A percentile compares a stretch with the other conserved stretches of the same genome.
Evolutionary conservation across 352 stramenopile genomes (phyloP).

Genomic region (Pythium phragmiticola): DNA sequence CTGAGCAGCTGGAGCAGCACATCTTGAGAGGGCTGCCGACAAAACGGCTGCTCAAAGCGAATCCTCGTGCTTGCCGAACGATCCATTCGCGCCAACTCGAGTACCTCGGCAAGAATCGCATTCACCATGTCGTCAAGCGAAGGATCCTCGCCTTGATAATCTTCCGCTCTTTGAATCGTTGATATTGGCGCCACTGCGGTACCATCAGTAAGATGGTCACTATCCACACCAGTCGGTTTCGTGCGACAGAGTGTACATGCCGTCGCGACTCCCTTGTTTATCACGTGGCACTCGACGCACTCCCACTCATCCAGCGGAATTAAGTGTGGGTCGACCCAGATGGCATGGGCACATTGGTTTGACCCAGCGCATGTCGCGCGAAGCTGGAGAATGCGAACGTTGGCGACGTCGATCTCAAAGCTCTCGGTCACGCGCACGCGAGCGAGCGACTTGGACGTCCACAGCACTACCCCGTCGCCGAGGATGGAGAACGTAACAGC

Average conservation of each 20-base stretch:
- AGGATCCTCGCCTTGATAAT: neutral
- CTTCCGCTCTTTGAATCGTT: neutral
- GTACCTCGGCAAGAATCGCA: conserved; percentile 25
- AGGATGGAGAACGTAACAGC: conserved; percentile 68
- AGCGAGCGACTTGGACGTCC: conserved; percentile 68
- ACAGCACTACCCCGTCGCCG: conserved; percentile 66
- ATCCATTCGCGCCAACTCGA: conserved; percentile 23
- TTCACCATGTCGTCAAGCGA: conserved; percentile 24
- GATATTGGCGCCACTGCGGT: neutral
- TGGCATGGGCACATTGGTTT: conserved; percentile 75
- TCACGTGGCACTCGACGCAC: conserved; percentile 59
- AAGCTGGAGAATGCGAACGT: conserved; percentile 79
- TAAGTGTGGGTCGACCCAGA: conserved; percentile 80
- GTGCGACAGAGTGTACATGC: conserved; percentile 47
- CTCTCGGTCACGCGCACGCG: conserved; percentile 37
- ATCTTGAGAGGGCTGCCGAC: conserved; percentile 55
- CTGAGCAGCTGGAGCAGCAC: conserved; percentile 50
- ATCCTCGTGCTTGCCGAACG: conserved; percentile 4
- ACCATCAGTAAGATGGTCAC: neutral
- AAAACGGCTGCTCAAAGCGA: conserved; percentile 79
- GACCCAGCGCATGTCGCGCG: conserved; percentile 65
- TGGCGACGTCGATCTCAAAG: conserved; percentile 58
- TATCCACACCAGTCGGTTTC: neutral
- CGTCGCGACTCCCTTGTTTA: conserved; percentile 63
- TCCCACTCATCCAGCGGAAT: conserved; percentile 69